Conservation (phyloP, 2,329 filamentous ascomycete genomes). For the Ophiostoma sp. region DNA sequence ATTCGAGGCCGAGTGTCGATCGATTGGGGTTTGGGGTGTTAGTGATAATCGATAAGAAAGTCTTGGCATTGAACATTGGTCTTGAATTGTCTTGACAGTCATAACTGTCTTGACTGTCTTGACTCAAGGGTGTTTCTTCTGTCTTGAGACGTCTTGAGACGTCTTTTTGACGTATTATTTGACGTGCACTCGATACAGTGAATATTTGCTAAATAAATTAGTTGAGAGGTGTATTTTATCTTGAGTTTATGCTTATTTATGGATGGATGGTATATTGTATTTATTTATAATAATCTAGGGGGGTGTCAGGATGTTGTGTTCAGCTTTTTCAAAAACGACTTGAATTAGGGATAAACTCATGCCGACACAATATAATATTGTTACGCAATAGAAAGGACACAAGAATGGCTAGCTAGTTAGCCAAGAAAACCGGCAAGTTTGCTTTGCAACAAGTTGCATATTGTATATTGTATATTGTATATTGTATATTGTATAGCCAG, state of each 20-base stretch:
- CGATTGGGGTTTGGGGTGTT: conserved; percentile 4
- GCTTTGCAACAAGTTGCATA: background rate
- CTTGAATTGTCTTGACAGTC: background rate
- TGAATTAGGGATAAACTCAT: too few species aligned
- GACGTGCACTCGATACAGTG: background rate
- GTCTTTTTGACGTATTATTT: background rate
- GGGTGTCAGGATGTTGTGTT: too few species aligned
- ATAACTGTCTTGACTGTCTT: background rate
- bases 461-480: background rate
- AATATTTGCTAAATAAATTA: too few species aligned
- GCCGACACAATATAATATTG: too few species aligned
- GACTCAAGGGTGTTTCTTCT: background rate
- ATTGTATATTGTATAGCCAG: background rate
- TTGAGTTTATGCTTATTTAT: too few species aligned
- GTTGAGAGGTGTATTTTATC: too few species aligned
- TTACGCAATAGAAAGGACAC: too few species aligned
- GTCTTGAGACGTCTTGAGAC: background rate
- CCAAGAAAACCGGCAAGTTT: background rate
- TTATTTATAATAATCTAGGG: too few species aligned
- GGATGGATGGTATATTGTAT: too few species aligned
- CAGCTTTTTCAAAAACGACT: too few species aligned
- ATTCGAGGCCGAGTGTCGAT: conserved; percentile 6
- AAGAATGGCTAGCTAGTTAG: too few species aligned
- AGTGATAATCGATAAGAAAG: conserved; percentile 1
- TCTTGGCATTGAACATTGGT: background rate